These are phyloP conservation scores for Rutstroemia sp. DNA, from an alignment of 2,329 filamentous ascomycete species.

Conservation along the genomic window DNA sequence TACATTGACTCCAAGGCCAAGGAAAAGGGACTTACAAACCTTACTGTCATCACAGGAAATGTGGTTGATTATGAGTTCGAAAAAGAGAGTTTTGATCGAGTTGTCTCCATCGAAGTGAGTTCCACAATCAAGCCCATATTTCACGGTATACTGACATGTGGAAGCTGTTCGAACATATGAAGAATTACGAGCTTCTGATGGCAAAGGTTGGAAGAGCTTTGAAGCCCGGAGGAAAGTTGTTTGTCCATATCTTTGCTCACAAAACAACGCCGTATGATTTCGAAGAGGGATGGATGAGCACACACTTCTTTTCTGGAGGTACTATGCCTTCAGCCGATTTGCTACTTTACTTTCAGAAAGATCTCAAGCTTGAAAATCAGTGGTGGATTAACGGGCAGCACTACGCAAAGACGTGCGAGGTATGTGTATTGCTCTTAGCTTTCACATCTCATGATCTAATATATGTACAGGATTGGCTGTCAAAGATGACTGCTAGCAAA, in stretches of 20 bases:
- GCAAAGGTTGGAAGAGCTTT: slow-evolving; percentile 53
- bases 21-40: slow-evolving; percentile 49
- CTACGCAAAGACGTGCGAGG: slow-evolving; percentile 64
- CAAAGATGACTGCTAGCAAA: slow-evolving; percentile 51
- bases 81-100: slow-evolving; percentile 50
- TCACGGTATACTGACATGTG: slow-evolving; percentile 3
- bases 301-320: slow-evolving; percentile 65
- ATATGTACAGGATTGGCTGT: slow-evolving; percentile 48
- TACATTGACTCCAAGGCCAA: slow-evolving; percentile 55
- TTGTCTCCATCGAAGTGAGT: slow-evolving; percentile 54
- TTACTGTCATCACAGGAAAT: slow-evolving; percentile 59
- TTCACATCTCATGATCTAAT: slow-evolving; percentile 1
- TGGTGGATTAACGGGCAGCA: slow-evolving; percentile 67
- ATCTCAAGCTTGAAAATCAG: slow-evolving; percentile 51
- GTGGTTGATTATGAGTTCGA: slow-evolving; percentile 60
- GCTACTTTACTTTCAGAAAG: slow-evolving; percentile 57
- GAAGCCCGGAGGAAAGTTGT: slow-evolving; percentile 57
- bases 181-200: slow-evolving; percentile 63
- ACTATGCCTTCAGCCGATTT: slow-evolving; percentile 65
- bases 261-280: slow-evolving; percentile 61
- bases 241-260: slow-evolving; percentile 63
- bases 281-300: slow-evolving; percentile 67
- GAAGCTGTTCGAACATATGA: slow-evolving; percentile 71
- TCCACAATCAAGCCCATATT: not conserved
- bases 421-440: slow-evolving; percentile 26